phyloP scores from a whole-genome alignment of 2,329 filamentous ascomycete genomes.

The Colletotrichum sp. region DNA sequence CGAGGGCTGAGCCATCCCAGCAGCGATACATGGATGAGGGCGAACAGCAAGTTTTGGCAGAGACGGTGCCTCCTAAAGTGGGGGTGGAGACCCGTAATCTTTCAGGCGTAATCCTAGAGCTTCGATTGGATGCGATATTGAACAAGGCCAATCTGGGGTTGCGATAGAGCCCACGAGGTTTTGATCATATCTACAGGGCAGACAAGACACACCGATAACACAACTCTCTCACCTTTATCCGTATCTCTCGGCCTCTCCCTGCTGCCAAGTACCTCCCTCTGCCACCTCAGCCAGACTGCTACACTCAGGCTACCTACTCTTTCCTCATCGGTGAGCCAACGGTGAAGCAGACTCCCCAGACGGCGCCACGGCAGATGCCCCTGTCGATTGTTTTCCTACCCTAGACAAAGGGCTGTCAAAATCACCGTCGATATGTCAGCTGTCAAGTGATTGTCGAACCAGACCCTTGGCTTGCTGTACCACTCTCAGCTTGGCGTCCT shows the following conservation, averaged over 20 bases:
- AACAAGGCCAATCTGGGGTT: background rate
- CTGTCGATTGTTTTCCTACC: background rate
- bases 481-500: background rate
- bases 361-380: background rate
- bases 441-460: background rate
- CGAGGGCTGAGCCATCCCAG: background rate
- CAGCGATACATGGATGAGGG: background rate
- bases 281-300: background rate
- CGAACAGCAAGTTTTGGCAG: background rate
- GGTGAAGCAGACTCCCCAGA: background rate
- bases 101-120: background rate
- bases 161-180: background rate
- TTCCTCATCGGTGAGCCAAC: background rate
- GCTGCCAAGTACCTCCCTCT: background rate
- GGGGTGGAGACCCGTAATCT: conserved; percentile 13
- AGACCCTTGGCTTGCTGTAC: background rate
- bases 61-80: background rate
- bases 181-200: conserved; percentile 1
- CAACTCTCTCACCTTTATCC: background rate
- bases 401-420: conserved; percentile 1
- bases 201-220: background rate
- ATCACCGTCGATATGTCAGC: background rate
- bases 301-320: background rate
- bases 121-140: background rate
- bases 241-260: background rate